These are phyloP conservation scores for Ustilago cynodontis DNA, from an alignment of 1,284 basidiomycete genomes.

Conservation along the genomic window DNA sequence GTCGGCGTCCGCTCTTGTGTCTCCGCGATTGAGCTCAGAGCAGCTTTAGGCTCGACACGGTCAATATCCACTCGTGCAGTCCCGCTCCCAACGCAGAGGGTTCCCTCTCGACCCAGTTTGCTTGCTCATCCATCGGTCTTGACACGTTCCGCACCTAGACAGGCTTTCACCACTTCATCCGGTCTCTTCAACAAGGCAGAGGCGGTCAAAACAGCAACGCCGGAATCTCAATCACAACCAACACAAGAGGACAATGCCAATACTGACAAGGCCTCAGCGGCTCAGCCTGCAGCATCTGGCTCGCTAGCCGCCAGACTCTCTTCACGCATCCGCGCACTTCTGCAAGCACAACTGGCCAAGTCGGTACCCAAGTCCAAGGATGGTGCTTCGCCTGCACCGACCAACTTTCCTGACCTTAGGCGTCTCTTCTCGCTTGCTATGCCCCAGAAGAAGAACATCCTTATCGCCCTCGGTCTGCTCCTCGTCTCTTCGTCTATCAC, in stretches of 20 bases:
- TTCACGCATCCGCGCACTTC: slow-evolving; percentile 18
- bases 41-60: slow-evolving; percentile 8
- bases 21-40: slow-evolving; percentile 17
- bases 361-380: slow-evolving; percentile 47
- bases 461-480: slow-evolving; percentile 63
- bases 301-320: slow-evolving; percentile 31
- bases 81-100: slow-evolving; percentile 1
- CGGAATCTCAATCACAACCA: background rate
- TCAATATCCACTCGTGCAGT: slow-evolving; percentile 20
- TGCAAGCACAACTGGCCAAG: slow-evolving; percentile 44
- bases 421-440: slow-evolving; percentile 64
- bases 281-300: background rate
- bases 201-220: slow-evolving; percentile 6
- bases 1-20: slow-evolving; percentile 37
- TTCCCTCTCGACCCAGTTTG: background rate
- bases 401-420: slow-evolving; percentile 61
- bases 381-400: slow-evolving; percentile 38
- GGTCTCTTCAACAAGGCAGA: slow-evolving; percentile 14
- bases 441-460: slow-evolving; percentile 61
- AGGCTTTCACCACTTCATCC: slow-evolving; percentile 17
- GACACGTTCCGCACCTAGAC: background rate
- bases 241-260: background rate
- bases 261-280: background rate
- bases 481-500: slow-evolving; percentile 76
- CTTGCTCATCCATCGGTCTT: background rate